Base-by-base conservation (phyloP, 805 yeast genomes). In the Alloascoidea hylecoeti region DNA sequence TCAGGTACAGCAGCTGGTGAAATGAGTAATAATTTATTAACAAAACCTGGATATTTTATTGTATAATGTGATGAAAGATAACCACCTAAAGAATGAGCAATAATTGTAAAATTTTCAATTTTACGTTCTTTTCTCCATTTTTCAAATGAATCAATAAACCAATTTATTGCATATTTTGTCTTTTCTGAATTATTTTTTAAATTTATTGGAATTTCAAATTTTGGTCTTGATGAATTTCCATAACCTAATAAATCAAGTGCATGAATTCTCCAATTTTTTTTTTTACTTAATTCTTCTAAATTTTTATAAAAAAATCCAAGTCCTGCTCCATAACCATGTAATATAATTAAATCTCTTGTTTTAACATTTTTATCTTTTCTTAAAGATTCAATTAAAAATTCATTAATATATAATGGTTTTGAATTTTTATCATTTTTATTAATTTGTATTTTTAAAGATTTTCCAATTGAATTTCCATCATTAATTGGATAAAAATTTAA, bases 241-340 rank as follows among this genome's bases (percentile, higher is more conserved):
- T 82, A 89, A 0, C 98, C 98, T 2, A 85, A 68, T 39, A 88
- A 58, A 51, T 89, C 98, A 2, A 89, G 68, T 0, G 95, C 82
- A 58, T 85, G 95, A 35, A 88, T 63, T 39, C 78, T 69, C 81
- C 92, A 81, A 33, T 56, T 60, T 2, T 58, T 55, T 4, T 49
- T 39, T 2, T 49, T 34, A 4, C 55, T 52, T 36, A 79, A 54
- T 0, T 56, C 63, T 35, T 68, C 70, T 45, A 83, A 72, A 50
- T 83, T 89, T 43, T 78, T 72, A 49, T 78, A 70, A 48, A 75
- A 89, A 39, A 85, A 75, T 17, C 94, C 89, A 12, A 86, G 69
- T 1, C 94, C 83, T 0, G 97, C 95, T 2, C 95, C 96, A 51
- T 85, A 86, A 0, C 98, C 98, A 56, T 89, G 98, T 3, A 92